Evolutionary conservation across 1,139 yeast genomes (phyloP), one percentile per base, ranked within the genome.

Genomic region (Lodderomyces jiufengensis): DNA sequence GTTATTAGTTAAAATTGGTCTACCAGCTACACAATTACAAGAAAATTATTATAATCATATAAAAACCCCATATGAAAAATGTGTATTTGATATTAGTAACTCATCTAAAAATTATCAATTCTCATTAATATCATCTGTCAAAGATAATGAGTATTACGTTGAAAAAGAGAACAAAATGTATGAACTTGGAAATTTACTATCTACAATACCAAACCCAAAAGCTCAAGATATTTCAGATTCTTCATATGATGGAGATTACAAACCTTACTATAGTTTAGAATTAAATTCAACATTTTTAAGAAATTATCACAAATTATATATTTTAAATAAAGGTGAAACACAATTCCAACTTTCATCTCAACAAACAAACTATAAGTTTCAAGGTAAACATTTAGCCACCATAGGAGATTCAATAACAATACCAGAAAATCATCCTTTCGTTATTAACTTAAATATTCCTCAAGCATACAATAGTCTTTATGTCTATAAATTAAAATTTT

Each of bases 401-500:
- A n/a, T n/a, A n/a, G 71, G 70, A 2, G 58, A 59, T 6, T 64
- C 63, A 33, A 45, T 68, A 1, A 55, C 70, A 0, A 43, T 80
- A 1, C 75, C 80, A 0, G 52, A 64, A 1, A 56, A 63, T 29
- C 53, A 74, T n/a, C 71, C 80, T 5, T 4, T 29, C 9, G 5
- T 15, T 6, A 62, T 69, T 2, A 76, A 71, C 40, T 54, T 83
- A 16, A 60, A 70, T 5, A 59, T 80, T 18, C 72, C 76, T 1
- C 71, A 76, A 3, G 75, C 80, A 0, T 75, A 81, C 77, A 77
- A 80, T 38, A 79, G 87, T 50, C 51, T 84, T 8, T 52, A 81
- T 20, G 78, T 83, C 0, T 82, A 78, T 49, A 66, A 59, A 16
- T 29, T 67, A 39, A 49, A 43, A 36, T 36, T 45, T n/a, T n/a